Evolutionary conservation across 73 alveolate genomes (phyloP).

Genomic region (Paramecium primaurelia): DNA sequence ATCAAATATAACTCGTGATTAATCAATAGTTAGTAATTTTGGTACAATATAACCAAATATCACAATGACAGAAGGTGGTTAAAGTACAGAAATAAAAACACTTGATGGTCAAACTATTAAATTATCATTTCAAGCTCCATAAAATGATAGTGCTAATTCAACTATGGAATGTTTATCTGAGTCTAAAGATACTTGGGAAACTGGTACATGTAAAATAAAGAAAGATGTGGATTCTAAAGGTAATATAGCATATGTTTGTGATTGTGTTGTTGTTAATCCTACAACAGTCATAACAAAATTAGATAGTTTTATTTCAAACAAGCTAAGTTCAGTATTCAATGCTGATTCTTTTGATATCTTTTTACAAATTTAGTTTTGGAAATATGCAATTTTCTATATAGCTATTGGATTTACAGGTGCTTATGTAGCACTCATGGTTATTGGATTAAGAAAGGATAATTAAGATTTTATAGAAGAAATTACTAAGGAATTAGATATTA

Average conservation of each 20-base stretch:
- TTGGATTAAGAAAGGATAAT: background rate
- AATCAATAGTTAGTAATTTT: background rate
- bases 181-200: background rate
- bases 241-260: background rate
- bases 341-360: background rate
- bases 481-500: background rate
- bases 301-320: background rate
- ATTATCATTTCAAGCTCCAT: background rate
- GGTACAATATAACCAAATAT: background rate
- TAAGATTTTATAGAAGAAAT: background rate
- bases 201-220: background rate
- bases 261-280: background rate
- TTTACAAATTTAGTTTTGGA: background rate
- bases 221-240: background rate
- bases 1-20: background rate
- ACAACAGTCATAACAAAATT: background rate
- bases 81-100: background rate
- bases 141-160: background rate
- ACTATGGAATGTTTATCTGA: background rate
- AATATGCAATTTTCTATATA: background rate
- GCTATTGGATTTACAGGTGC: background rate
- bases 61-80: background rate
- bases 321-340: background rate
- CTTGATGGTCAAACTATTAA: background rate
- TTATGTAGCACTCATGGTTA: background rate